A percentile compares a stretch with the other conserved stretches of the same genome.
phyloP scores from a whole-genome alignment of 2,329 filamentous ascomycete species.

The Dryadomyces quercivorus region DNA sequence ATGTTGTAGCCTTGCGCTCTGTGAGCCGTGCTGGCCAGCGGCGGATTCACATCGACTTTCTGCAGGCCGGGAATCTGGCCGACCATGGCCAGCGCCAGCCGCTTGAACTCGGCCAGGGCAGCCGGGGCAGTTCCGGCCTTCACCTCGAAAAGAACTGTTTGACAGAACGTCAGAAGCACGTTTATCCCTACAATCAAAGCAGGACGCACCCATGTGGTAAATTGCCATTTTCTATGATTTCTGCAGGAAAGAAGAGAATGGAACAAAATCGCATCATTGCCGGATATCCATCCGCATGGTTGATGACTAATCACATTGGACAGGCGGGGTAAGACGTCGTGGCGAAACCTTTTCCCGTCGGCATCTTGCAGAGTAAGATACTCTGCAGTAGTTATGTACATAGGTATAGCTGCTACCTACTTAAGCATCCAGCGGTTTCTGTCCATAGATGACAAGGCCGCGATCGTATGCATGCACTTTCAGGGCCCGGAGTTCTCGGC shows the following conservation, averaged over 20 bases:
- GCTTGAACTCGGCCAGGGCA: background rate
- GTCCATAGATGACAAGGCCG: background rate
- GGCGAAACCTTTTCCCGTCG: no score
- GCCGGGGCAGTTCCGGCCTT: background rate
- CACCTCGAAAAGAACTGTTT: background rate
- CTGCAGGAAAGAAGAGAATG: no score
- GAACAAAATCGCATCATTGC: no score
- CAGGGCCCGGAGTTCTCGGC: background rate
- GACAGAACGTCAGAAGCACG: background rate
- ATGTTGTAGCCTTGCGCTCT: background rate
- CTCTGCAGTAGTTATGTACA: no score
- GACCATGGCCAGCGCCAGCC: background rate
- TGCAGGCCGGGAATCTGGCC: background rate
- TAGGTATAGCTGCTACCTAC: background rate
- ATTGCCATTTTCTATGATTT: constrained; percentile 1
- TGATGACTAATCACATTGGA: no score
- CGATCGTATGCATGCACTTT: background rate
- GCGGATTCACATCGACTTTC: background rate
- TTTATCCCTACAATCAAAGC: background rate
- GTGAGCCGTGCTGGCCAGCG: background rate
- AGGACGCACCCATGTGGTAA: constrained; percentile 1
- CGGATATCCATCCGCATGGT: no score
- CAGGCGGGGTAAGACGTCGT: no score
- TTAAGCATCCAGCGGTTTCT: background rate
- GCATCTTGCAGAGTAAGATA: no score